Base-by-base conservation (phyloP, 2,329 filamentous ascomycete genomes). In the Pseudogymnoascus sp. region DNA sequence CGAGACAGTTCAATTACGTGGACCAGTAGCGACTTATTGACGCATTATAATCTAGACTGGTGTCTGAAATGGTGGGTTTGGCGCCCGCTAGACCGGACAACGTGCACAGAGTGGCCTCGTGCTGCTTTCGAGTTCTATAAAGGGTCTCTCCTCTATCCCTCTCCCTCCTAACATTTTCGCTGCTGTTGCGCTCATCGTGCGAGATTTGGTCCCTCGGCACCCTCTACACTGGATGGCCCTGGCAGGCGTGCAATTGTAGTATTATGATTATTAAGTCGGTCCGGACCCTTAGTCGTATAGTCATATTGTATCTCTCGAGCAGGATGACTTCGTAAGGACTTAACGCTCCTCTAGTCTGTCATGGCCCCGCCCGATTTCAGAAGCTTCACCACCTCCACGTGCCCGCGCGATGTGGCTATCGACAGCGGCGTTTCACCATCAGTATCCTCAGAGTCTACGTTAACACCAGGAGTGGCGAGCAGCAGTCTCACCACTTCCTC, bases 401-500 rank as follows among this genome's bases (percentile, higher is more conserved):
- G 28, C 28, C 28, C 28, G 7, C 0, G 0, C 28, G 7, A 31
- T 14, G 33, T 3, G 11, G 33, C 33, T 14, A 16, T 31, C 6
- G 7, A 44, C 8, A 65, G 62, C 18, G 64, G 62, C 59, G 59
- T 64, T 14, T 14, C 5, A 16, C 62, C 38, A 18, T 53, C 2
- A 37, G 5, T 47, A 10, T 11, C 6, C 21, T 56, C 23, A 31
- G 61, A 50, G 37, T 63, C n/a, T 18, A 63, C 12, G 8, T 63
- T 25, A 37, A 50, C 44, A 12, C 40, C 53, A 12, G 35, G 12
- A 12, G 56, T 25, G 4, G 42, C 31, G n/a, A 63, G 50, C 12
- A 64, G 50, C 18, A 64, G 47, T 23, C 72, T 65, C 5, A 71
- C 68, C 65, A 75, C 73, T 3, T 70, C 68, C 0, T 71, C 67